Evolutionary conservation across 2,329 filamentous ascomycete genomes (phyloP).

Genomic region (Pyricularia pennisetigena): DNA sequence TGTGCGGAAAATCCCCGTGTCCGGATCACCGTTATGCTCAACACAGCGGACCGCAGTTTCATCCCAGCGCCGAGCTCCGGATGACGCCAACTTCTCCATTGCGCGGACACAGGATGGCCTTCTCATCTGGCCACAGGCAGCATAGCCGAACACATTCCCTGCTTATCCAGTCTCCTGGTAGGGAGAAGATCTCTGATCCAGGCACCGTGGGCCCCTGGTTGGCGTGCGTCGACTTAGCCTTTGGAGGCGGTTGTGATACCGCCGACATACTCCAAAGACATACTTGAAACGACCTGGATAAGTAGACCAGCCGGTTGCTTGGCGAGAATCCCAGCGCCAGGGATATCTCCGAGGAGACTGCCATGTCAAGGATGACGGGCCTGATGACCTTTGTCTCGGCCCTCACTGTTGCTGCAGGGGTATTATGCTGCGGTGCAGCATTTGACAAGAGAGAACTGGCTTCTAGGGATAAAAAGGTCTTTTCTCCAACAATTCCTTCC

Average conservation of each 20-base stretch:
- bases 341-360: neutral
- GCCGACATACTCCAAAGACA: neutral
- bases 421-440: neutral
- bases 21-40: neutral
- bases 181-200: neutral
- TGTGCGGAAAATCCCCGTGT: neutral
- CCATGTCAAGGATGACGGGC: neutral
- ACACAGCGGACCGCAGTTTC: slow-evolving; percentile 4
- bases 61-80: slow-evolving; percentile 7
- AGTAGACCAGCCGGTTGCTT: neutral
- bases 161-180: slow-evolving; percentile 11
- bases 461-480: neutral
- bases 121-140: slow-evolving; percentile 10
- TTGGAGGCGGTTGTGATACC: neutral
- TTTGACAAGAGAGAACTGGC: neutral
- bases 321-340: neutral
- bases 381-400: neutral
- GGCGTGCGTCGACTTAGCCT: neutral
- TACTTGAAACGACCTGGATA: neutral
- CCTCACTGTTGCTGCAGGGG: neutral
- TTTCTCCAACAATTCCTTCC: neutral
- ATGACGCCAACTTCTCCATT: slow-evolving; percentile 13
- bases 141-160: slow-evolving; percentile 11
- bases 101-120: slow-evolving; percentile 13
- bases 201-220: neutral